A percentile compares a stretch with the other conserved stretches of the same genome.
Conservation (phyloP, 2,329 filamentous ascomycete species). For the Talaromyces sp. region DNA sequence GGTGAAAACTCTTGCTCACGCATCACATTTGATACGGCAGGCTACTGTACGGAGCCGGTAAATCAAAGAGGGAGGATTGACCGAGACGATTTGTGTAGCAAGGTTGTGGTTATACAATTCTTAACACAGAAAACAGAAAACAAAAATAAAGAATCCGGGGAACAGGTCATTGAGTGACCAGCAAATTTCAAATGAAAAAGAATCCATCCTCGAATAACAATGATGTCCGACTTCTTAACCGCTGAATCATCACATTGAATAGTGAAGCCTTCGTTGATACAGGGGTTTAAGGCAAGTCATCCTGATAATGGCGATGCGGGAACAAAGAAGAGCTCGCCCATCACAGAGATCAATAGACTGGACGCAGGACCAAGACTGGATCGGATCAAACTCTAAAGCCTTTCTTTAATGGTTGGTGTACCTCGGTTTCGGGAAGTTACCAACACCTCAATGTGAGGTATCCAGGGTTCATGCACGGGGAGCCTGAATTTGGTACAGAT, state of each 20-base stretch:
- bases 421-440: constrained; percentile 1
- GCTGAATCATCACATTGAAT: background rate
- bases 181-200: background rate
- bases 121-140: background rate
- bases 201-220: background rate
- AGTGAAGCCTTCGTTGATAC: background rate
- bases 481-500: too few species aligned
- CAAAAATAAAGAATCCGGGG: background rate
- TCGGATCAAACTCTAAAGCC: background rate
- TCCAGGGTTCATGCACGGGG: background rate
- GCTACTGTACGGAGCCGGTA: background rate
- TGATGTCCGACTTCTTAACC: background rate
- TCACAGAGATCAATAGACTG: background rate
- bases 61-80: background rate
- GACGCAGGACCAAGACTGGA: background rate
- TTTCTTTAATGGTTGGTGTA: background rate
- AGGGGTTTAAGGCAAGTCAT: background rate
- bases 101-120: background rate
- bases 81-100: background rate
- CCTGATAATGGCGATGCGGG: background rate
- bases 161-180: background rate
- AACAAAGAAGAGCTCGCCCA: background rate
- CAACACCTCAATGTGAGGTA: background rate
- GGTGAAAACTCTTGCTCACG: constrained; percentile 4
- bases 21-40: background rate